A percentile compares a stretch with the other conserved stretches of the same genome.
phyloP scores from a whole-genome alignment of 768 basidiomycete genomes.

The Scleroderma citrinum region DNA sequence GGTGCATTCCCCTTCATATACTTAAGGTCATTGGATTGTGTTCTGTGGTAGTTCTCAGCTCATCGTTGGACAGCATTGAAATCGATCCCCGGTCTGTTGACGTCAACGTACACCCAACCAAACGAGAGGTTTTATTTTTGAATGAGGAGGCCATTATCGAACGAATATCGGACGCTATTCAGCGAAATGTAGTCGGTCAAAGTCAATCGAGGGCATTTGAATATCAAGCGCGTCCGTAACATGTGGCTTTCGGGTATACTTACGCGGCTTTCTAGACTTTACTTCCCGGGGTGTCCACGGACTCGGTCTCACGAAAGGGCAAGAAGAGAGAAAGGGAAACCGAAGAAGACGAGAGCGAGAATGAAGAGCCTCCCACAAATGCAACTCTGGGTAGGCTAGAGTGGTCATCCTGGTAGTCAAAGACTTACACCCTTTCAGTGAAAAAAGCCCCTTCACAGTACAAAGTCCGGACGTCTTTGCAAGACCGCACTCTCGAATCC shows the following conservation, averaged over 20 bases:
- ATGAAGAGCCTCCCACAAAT: conserved; percentile 21
- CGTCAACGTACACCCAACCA: conserved; percentile 97
- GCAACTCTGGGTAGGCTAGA: conserved; percentile 20
- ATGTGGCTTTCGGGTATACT: neutral
- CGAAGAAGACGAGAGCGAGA: conserved; percentile 24
- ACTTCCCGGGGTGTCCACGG: conserved; percentile 47
- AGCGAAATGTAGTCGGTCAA: conserved; percentile 54
- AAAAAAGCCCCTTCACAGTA: conserved; percentile 70
- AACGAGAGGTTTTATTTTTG: conserved; percentile 92
- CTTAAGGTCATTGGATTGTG: conserved; percentile 55
- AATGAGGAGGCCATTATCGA: conserved; percentile 86
- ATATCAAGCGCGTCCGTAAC: conserved; percentile 48
- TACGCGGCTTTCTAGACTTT: conserved; percentile 40
- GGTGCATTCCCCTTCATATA: conserved; percentile 90
- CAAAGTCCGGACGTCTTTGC: conserved; percentile 85
- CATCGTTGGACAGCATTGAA: conserved; percentile 46
- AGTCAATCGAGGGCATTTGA: conserved; percentile 66
- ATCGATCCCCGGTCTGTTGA: conserved; percentile 88
- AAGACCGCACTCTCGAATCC: conserved; percentile 89
- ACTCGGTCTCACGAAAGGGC: conserved; percentile 15
- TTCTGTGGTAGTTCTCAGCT: neutral
- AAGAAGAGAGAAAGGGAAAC: conserved; percentile 31
- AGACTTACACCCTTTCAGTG: conserved; percentile 11
- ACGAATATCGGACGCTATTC: conserved; percentile 66
- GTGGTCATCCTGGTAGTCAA: neutral